A percentile compares a stretch with the other conserved stretches of the same genome.
Conservation (phyloP, 1,284 basidiomycete genomes). For the Flammula alnicola region DNA sequence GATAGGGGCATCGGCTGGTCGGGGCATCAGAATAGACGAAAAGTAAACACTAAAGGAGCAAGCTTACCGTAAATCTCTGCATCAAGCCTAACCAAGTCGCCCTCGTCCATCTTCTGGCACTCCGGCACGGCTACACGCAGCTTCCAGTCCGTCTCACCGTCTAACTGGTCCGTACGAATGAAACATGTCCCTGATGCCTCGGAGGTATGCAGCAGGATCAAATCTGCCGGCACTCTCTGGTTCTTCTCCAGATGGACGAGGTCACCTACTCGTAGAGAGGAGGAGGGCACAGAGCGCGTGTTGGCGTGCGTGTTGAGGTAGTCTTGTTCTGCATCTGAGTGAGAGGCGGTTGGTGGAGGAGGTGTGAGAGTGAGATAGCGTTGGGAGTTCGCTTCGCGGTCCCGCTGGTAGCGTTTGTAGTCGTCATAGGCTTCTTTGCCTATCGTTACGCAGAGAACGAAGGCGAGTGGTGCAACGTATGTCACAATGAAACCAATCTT, state of each 20-base stretch:
- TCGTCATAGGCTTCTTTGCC: constrained; percentile 99
- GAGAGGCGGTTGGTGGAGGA: constrained; percentile 32
- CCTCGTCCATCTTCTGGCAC: constrained; percentile 78
- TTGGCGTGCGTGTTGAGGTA: constrained; percentile 50
- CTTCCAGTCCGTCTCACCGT: constrained; percentile 99
- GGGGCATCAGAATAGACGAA: constrained; percentile 3
- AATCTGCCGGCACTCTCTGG: constrained; percentile 94
- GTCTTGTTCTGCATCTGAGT: constrained; percentile 37
- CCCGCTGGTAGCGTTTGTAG: constrained; percentile 90
- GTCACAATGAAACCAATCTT: constrained; percentile 98
- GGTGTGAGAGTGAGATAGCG: constrained; percentile 84
- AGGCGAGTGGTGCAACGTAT: constrained; percentile 95
- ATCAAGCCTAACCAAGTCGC: constrained; percentile 73
- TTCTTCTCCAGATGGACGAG: constrained; percentile 95
- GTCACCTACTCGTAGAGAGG: constrained; percentile 90
- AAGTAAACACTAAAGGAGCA: neutral
- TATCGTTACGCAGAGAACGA: constrained; percentile 95
- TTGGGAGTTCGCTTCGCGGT: constrained; percentile 93
- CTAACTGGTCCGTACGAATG: constrained; percentile 96
- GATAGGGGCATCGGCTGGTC: constrained; percentile 85
- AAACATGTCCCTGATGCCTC: constrained; percentile 94
- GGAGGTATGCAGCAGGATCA: constrained; percentile 88
- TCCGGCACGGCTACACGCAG: constrained; percentile 87
- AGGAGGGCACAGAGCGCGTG: constrained; percentile 85
- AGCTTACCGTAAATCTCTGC: constrained; percentile 83